Base-by-base conservation (phyloP, 179 eudicot genomes). In the Beta corolliflora region DNA sequence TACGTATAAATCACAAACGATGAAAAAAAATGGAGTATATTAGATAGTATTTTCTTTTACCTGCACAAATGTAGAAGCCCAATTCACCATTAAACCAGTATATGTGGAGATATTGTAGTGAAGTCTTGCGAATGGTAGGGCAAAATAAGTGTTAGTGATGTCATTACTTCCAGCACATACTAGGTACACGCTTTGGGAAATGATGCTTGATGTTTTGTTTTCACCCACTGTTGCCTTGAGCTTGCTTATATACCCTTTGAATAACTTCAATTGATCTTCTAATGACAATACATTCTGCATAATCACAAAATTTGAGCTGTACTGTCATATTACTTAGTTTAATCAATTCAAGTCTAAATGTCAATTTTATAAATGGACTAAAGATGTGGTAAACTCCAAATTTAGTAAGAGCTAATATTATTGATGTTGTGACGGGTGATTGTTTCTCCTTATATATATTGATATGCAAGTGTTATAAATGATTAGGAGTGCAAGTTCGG, bases 81-180 rank as follows among this genome's bases (percentile, higher is more conserved):
- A 91, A 61, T 77, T 13, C 18, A 85, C 86, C 79, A 96, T 79
- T 23, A 88, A 78, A 77, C 79, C 84, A 5, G 89, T 81, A 80
- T 96, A 96, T 0, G 96, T 69, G 16, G 86, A 53, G 61, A 89
- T 72, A 73, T 88, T 87, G 75, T 89, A 91, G 0, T 81, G 79
- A 1, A 83, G 31, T 64, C 56, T 85, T 44, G 93, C 80, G 9
- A 94, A 23, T 44, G 90, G 88, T 31, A 78, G 56, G 0, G 54
- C 50, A 48, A 87, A 96, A 77, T 96, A 96, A 48, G 97, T 94
- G 81, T 96, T 94, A 52, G 93, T 87, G 18, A 94, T 80, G 83
- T 96, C 99, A 70, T 94, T 93, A 82, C 94, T 92, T 71, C 99
- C 99, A 0, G 93, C 83, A 23, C 85, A 92, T 4, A 93, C 64